These are phyloP conservation scores for Phytophthora citricola DNA, from an alignment of 352 stramenopile species.

Conservation along the genomic window DNA sequence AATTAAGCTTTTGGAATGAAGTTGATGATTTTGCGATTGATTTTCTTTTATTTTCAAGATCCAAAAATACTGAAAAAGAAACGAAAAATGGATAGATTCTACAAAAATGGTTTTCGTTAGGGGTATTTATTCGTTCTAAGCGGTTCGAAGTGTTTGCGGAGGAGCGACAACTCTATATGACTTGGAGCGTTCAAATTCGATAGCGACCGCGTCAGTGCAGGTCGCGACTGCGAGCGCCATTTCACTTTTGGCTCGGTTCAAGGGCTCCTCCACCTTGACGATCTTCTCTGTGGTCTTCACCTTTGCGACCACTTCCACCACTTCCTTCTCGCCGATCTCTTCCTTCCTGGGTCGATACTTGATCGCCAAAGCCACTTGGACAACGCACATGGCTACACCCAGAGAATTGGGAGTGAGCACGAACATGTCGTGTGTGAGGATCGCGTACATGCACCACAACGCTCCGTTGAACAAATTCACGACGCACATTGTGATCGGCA, in stretches of 20 bases:
- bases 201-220: not conserved
- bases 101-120: too few relatives aligned
- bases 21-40: too few relatives aligned
- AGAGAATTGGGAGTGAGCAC: slow-evolving; percentile 48
- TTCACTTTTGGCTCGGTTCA: not conserved
- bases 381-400: slow-evolving; percentile 34
- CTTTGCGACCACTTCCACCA: slow-evolving; percentile 13
- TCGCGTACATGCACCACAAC: slow-evolving; percentile 54
- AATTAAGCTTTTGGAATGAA: too few relatives aligned
- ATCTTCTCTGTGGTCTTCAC: slow-evolving; percentile 1
- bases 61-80: too few relatives aligned
- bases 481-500: slow-evolving; percentile 54
- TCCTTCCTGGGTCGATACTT: slow-evolving; percentile 32
- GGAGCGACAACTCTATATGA: not conserved
- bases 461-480: slow-evolving; percentile 52
- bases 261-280: slow-evolving; percentile 10
- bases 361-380: slow-evolving; percentile 35
- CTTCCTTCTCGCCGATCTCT: slow-evolving; percentile 1
- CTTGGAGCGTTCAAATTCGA: not conserved
- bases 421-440: slow-evolving; percentile 50
- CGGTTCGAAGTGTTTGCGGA: too few relatives aligned
- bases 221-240: not conserved
- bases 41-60: too few relatives aligned
- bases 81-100: too few relatives aligned
- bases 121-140: too few relatives aligned